Evolutionary conservation across 2,329 filamentous ascomycete genomes (phyloP), one percentile per base, ranked within the genome.

Genomic region (Botryotinia convoluta): DNA sequence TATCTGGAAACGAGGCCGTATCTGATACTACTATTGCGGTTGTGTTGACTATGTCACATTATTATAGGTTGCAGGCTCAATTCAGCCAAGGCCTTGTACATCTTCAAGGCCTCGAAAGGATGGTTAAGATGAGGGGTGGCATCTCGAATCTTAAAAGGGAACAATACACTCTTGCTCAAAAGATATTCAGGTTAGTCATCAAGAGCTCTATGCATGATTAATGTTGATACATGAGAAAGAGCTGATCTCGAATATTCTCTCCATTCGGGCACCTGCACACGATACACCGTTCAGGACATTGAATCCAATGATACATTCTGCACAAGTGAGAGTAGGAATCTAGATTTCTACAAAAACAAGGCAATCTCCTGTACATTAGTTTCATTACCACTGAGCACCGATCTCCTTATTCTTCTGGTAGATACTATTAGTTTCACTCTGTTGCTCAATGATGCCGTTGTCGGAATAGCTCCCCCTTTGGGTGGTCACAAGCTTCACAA

Each of bases 121-220:
- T 83, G 72, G 73, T 81, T 35, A 74, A 79, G 35, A 51, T 82
- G 44, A 78, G 80, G 16, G 81, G 81, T 71, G 44, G 32, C 12
- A 51, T 51, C 22, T n/a, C 32, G 7, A 37, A 35, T 35, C 14
- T 65, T 4, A 26, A 48, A 42, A 35, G 3, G 20, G 14, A 51
- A 22, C 44, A 51, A n/a, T 4, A 3, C n/a, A 18, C 20, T 48
- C 32, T 51, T 65, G 44, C 42, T 35, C 63, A n/a, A n/a, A 62
- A 62, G 7, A n/a, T 65, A 35, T 48, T 37, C 16, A 37, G 63
- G 29, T n/a, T 2, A n/a, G 26, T 9, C 3, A 10, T 12, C 2
- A 6, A n/a, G 22, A 44, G 6, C 20, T 10, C 2, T 37, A 20
- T 37, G 6, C 16, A 35, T 18, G 16, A n/a, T 9, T n/a, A 10